Evolutionary conservation across 352 stramenopile genomes (phyloP).

Genomic region (Saprolegnia parasitica): DNA sequence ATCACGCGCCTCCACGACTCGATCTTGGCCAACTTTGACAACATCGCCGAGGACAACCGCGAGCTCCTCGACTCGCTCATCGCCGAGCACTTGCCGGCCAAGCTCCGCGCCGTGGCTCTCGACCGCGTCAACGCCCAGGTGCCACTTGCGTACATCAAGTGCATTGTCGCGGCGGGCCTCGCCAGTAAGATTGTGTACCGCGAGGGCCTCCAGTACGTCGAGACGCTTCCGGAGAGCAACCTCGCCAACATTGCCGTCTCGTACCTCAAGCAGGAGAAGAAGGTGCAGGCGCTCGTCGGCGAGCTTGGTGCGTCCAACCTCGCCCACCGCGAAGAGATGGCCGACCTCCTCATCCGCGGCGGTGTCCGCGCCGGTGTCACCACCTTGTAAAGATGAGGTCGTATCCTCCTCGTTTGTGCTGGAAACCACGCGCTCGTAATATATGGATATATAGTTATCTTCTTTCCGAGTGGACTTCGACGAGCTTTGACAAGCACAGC

Average conservation of each 20-base stretch:
- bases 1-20: constrained; percentile 97
- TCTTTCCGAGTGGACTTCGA: too few relatives aligned
- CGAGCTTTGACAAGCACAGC: too few relatives aligned
- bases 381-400: constrained; percentile 18
- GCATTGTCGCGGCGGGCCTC: constrained; percentile 93
- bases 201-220: constrained; percentile 95
- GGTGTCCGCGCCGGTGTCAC: constrained; percentile 57
- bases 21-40: constrained; percentile 87
- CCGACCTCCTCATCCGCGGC: constrained; percentile 63
- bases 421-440: background rate
- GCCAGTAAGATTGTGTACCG: constrained; percentile 98
- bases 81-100: constrained; percentile 90
- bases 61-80: constrained; percentile 78
- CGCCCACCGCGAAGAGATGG: constrained; percentile 59
- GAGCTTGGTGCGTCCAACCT: constrained; percentile 51
- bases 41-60: constrained; percentile 81
- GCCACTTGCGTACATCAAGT: constrained; percentile 94
- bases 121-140: constrained; percentile 91
- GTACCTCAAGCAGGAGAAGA: constrained; percentile 95
- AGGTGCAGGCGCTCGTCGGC: constrained; percentile 82
- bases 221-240: constrained; percentile 88
- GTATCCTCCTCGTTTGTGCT: too few relatives aligned
- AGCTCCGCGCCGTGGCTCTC: constrained; percentile 91
- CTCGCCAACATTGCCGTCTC: constrained; percentile 88
- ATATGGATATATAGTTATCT: background rate